Evolutionary conservation across 2,329 filamentous ascomycete species (phyloP), one percentile per base, ranked within the genome.

Genomic region (Coniochaeta prunicola): DNA sequence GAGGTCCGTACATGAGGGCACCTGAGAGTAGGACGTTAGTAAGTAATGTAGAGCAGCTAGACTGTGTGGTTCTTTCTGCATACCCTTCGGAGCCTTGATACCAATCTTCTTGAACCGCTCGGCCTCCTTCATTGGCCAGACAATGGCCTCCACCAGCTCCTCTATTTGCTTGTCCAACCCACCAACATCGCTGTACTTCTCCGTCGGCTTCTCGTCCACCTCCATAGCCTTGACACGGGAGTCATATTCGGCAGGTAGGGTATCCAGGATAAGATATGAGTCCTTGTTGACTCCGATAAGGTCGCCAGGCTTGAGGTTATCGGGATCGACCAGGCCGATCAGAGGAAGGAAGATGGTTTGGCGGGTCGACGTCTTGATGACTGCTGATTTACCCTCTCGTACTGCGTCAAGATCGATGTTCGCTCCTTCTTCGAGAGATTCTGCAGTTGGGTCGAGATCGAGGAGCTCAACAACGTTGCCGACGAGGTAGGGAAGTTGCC

Each of bases 201-300:
- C 94, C 40, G 92, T 97, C 10, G 94, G 96, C 82, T 99, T 99
- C 83, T 99, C 96, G 69, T 99, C 94, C 8, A 99, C 94, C 79
- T 99, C 96, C 94, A 99, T 99, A 36, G 96, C 96, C 80, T 99
- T 99, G 65, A 99, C 94, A 74, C 94, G 87, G 77, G 93, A 97
- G 72, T 99, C 94, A 71, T 99, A 99, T 74, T 99, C 96, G 53
- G 94, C 94, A 1, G 94, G 94, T 65, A 99, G 81, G 26, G 94
- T 99, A 72, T 99, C 96, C 59, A 99, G 83, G 64, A 99, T 91
- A 36, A 99, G 86, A 73, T 99, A 99, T 60, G 93, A 97, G 70
- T 99, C 96, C 79, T 99, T 99, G 75, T 99, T 97, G 60, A 99
- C 92, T 75, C 94, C 94, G 63, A 99, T 99, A 54, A 99, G 83